Base-by-base conservation (phyloP, 345 rosid species). In the Sisymbrium irio region DNA sequence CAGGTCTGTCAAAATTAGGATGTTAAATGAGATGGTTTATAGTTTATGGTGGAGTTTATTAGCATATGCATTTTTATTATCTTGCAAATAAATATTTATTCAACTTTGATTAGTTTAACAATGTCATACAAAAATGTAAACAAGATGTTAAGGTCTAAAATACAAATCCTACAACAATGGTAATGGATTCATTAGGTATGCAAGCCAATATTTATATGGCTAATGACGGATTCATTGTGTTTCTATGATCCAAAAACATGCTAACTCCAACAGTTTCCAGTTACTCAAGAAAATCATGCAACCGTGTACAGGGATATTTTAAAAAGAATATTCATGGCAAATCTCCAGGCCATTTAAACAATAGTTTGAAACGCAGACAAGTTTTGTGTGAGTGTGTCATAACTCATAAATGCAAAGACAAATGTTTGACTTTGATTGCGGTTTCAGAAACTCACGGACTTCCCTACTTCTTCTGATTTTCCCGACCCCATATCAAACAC, bases 391-490 rank as follows among this genome's bases (percentile, higher is more conserved):
- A 45, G 22, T 65, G 19, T 46, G 53, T 57, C 61, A 56, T 54
- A 54, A 13, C 10, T 75, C 63, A 69, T 76, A 76, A 76, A 76
- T 76, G 75, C 79, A 76, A 35, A 69, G 28, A 62, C 65, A 62
- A 40, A 63, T n/a, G 44, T 33, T 69, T 36, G 17, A 54, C 37
- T 56, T 70, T 63, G 59, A 62, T 69, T 74, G 78, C 78, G 79
- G 64, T 77, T 65, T 81, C 82, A 62, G 77, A 75, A 83, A 73
- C 64, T 87, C 92, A 89, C 92, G 90, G 78, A 81, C 84, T 83
- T 83, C 83, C 65, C 73, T 77, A 44, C 80, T 28, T 61, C 65
- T 65, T 56, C 77, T 68, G 76, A 77, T 57, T 33, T 55, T 64
- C 12, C 32, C 20, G 67, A 39, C 62, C 76, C 67, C 75, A 70